phyloP scores from a whole-genome alignment of 139 green algal species.

The Choricystis sp. region DNA sequence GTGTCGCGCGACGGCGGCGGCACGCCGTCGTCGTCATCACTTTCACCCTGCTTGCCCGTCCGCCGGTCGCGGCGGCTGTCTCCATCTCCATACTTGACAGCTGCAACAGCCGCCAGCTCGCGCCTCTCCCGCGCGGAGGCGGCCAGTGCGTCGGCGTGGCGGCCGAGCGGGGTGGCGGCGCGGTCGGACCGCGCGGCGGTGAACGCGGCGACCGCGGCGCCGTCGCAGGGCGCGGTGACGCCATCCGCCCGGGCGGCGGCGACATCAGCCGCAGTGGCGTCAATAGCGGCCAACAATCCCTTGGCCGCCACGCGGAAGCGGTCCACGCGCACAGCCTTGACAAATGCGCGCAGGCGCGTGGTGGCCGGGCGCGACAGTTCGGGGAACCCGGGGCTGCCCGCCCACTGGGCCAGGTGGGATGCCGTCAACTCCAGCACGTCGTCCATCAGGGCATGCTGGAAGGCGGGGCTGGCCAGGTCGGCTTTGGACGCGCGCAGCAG shows the following conservation, averaged over 20 bases:
- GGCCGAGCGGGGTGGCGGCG: background rate
- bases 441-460: slow-evolving; percentile 68
- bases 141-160: background rate
- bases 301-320: slow-evolving; percentile 33
- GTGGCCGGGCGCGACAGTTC: slow-evolving; percentile 63
- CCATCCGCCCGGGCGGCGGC: too few relatives aligned
- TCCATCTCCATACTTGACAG: too few relatives aligned
- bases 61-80: too few relatives aligned
- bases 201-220: background rate
- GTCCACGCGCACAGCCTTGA: slow-evolving; percentile 57
- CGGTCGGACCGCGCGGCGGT: too few relatives aligned
- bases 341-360: slow-evolving; percentile 55
- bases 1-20: too few relatives aligned
- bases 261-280: background rate
- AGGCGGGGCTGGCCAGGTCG: slow-evolving; percentile 22
- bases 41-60: too few relatives aligned
- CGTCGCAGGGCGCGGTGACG: background rate
- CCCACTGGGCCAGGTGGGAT: slow-evolving; percentile 64
- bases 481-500: slow-evolving; percentile 34
- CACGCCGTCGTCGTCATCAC: too few relatives aligned
- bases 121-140: background rate
- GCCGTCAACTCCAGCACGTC: slow-evolving; percentile 62
- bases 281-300: background rate
- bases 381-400: slow-evolving; percentile 62
- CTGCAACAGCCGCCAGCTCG: background rate